These are phyloP conservation scores for Microbotryum intermedium DNA, from an alignment of 1,284 basidiomycete genomes.

Conservation along the genomic window DNA sequence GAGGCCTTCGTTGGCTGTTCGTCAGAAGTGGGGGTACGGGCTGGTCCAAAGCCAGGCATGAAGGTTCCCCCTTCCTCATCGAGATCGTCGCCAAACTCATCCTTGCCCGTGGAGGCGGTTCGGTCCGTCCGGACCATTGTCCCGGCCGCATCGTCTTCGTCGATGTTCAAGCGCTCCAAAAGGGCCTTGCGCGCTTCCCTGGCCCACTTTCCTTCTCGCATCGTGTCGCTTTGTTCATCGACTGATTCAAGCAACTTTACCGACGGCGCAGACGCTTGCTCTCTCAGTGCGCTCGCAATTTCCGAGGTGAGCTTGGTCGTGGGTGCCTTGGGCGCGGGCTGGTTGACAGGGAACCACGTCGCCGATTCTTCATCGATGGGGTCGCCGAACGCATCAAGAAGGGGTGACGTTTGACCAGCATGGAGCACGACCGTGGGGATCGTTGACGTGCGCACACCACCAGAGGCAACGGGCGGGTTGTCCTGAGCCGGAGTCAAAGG, in stretches of 20 bases:
- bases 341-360: slow-evolving; percentile 10
- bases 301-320: neutral
- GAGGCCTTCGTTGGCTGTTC: slow-evolving; percentile 5
- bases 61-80: slow-evolving; percentile 22
- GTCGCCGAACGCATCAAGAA: neutral
- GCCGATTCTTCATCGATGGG: slow-evolving; percentile 1
- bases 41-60: slow-evolving; percentile 21
- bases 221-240: no score
- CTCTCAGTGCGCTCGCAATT: neutral
- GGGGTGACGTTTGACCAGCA: neutral
- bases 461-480: neutral
- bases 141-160: no score
- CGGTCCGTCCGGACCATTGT: no score
- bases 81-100: slow-evolving; percentile 26
- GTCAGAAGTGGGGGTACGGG: neutral
- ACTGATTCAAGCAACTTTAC: no score
- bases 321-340: slow-evolving; percentile 4
- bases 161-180: no score
- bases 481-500: slow-evolving; percentile 21
- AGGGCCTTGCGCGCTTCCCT: no score
- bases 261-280: no score
- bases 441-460: no score
- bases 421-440: neutral
- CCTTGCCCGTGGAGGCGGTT: neutral
- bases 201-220: no score